Conservation (phyloP, 495 filamentous ascomycete species). For the Neurospora sp. region DNA sequence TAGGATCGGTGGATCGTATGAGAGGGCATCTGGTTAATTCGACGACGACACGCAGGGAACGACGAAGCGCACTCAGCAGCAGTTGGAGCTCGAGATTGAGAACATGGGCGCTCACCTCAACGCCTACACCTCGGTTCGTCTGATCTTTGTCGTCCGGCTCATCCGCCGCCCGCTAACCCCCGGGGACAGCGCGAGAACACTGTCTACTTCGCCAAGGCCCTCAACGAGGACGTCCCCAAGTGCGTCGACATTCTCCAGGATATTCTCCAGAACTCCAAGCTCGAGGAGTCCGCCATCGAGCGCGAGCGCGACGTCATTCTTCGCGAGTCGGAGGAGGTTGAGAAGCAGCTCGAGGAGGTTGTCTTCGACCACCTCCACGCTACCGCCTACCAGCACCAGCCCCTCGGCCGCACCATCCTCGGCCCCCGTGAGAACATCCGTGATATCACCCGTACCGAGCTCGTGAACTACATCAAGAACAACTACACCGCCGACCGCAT, state of each 20-base stretch:
- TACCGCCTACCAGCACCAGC: constrained; percentile 92
- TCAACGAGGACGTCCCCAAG: constrained; percentile 93
- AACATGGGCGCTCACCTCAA: constrained; percentile 99
- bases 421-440: constrained; percentile 97
- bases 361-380: constrained; percentile 99
- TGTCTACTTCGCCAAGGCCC: constrained; percentile 98
- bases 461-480: constrained; percentile 91
- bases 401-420: constrained; percentile 94
- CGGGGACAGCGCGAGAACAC: constrained; percentile 81
- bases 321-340: constrained; percentile 97
- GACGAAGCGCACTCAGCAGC: constrained; percentile 81
- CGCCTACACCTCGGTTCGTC: constrained; percentile 94
- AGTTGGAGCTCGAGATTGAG: constrained; percentile 98
- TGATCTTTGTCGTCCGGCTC: constrained; percentile 16
- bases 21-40: not conserved
- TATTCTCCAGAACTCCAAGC: constrained; percentile 98
- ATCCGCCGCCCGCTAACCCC: constrained; percentile 25
- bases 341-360: constrained; percentile 98
- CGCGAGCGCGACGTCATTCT: constrained; percentile 97
- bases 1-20: not conserved
- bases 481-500: constrained; percentile 99
- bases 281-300: constrained; percentile 86
- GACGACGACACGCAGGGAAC: constrained; percentile 54
- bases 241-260: constrained; percentile 97
- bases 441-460: constrained; percentile 82